Base-by-base conservation (phyloP, 78 protist species). In the Guillardia theta region DNA sequence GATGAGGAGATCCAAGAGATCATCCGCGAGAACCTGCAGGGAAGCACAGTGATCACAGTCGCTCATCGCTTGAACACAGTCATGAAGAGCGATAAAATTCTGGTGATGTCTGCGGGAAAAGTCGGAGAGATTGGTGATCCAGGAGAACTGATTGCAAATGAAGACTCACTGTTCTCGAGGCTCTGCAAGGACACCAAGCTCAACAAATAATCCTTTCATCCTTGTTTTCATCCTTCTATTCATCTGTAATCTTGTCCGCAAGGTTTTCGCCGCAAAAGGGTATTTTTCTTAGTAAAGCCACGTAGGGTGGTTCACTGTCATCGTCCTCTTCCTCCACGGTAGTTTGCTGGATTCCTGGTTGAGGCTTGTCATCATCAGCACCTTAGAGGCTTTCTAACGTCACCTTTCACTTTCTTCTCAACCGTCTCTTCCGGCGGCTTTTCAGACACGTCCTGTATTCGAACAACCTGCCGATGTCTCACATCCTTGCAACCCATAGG, bases 91-190 rank as follows among this genome's bases (percentile, higher is more conserved):
- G 95, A 97, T 93, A 50, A 64, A 1, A 43, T 98, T 46, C 6
- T 97, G 30, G 98, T 97, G 41, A n/a, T 98, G 39, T 95, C 53
- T 36, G 41, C 0, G 0, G 99, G 99, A 0, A 8, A 19, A 18
- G 94, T 98, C 21, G 47, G n/a, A 6, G 98, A 98, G 94, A 36
- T 44, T 30, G 99, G 95, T 46, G 8, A 97, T 3, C 99, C 99
- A 1, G 43, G 0, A n/a, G 78, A 41, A 27, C 95, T 97, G n/a
- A n/a, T n/a, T n/a, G n/a, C n/a, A n/a, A n/a, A n/a, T n/a, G n/a
- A n/a, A n/a, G n/a, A n/a, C n/a, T n/a, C n/a, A n/a, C n/a, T n/a
- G n/a, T n/a, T n/a, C n/a, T n/a, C n/a, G n/a, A n/a, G n/a, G n/a
- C n/a, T n/a, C n/a, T n/a, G n/a, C n/a, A n/a, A n/a, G n/a, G n/a